Evolutionary conservation across 106 monocot species (phyloP).

Genomic region (Iris macrosiphon): DNA sequence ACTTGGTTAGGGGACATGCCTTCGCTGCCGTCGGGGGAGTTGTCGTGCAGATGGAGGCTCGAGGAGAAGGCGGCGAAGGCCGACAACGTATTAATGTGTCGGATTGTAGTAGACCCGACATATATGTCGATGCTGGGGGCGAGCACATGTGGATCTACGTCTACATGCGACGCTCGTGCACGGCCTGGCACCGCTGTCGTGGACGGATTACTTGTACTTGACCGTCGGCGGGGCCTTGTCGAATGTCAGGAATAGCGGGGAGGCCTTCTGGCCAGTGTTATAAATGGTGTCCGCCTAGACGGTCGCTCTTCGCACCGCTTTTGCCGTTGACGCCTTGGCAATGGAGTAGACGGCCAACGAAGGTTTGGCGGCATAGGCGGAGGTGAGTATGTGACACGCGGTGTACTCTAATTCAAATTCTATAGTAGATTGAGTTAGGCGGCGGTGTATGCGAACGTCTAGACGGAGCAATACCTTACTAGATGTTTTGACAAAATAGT

Average conservation of each 20-base stretch:
- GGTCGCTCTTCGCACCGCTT: no score
- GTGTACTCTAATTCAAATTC: no score
- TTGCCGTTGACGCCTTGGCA: no score
- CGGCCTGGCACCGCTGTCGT: constrained; percentile 37
- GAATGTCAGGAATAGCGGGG: constrained; percentile 50
- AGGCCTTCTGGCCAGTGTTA: no score
- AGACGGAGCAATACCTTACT: no score
- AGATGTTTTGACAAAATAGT: no score
- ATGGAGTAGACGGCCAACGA: no score
- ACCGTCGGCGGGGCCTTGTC: constrained; percentile 73
- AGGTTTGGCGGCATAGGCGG: no score
- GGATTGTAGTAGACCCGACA: not conserved
- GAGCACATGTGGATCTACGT: constrained; percentile 52
- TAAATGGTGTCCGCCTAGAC: no score
- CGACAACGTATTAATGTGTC: constrained; percentile 34
- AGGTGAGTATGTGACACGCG: no score
- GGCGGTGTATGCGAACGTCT: no score
- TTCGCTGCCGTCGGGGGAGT: constrained; percentile 24
- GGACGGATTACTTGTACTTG: constrained; percentile 47
- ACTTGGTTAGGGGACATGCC: constrained; percentile 47
- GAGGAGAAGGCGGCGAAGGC: constrained; percentile 11
- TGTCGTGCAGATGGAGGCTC: constrained; percentile 20
- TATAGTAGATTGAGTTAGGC: no score
- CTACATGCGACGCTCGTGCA: constrained; percentile 29
- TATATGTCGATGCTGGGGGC: constrained; percentile 49